Conservation (phyloP, 2,329 filamentous ascomycete genomes). For the Talaromyces sp. region DNA sequence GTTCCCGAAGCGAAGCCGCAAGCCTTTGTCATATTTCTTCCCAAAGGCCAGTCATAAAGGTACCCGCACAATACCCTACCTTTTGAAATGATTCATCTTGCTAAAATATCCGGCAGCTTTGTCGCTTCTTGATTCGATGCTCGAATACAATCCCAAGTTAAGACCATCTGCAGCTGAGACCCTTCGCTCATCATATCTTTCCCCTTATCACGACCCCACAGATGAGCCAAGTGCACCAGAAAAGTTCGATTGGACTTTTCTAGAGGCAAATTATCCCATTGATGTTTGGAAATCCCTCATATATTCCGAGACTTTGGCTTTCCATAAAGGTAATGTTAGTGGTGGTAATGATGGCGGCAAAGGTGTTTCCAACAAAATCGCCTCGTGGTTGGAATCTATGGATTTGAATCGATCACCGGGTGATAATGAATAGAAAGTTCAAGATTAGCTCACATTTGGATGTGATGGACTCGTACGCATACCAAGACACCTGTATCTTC, state of each 20-base stretch:
- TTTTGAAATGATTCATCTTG: too few species aligned
- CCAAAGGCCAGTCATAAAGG: constrained; percentile 85
- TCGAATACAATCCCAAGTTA: constrained; percentile 95
- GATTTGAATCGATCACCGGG: too few species aligned
- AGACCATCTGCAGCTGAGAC: constrained; percentile 83
- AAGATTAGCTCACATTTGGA: too few species aligned
- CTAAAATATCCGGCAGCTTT: constrained; percentile 68
- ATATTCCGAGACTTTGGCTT: too few species aligned
- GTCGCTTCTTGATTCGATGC: constrained; percentile 91
- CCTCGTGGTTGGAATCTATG: too few species aligned
- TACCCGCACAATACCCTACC: constrained; percentile 47
- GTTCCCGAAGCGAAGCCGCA: constrained; percentile 86
- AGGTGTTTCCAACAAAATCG: too few species aligned
- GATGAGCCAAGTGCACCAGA: constrained; percentile 94
- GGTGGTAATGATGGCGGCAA: too few species aligned
- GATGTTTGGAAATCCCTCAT: constrained; percentile 99
- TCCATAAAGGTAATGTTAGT: too few species aligned
- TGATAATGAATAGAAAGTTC: too few species aligned
- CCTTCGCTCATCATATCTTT: constrained; percentile 86
- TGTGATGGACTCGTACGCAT: too few species aligned
- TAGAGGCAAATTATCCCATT: constrained; percentile 91
- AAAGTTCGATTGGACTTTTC: constrained; percentile 99
- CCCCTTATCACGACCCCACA: constrained; percentile 93
- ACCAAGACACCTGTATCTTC: too few species aligned
- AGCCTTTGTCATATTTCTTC: constrained; percentile 84